A percentile compares a stretch with the other conserved stretches of the same genome.
Conservation (phyloP, 2,329 filamentous ascomycete genomes). For the Arthrinium phaeospermum region DNA sequence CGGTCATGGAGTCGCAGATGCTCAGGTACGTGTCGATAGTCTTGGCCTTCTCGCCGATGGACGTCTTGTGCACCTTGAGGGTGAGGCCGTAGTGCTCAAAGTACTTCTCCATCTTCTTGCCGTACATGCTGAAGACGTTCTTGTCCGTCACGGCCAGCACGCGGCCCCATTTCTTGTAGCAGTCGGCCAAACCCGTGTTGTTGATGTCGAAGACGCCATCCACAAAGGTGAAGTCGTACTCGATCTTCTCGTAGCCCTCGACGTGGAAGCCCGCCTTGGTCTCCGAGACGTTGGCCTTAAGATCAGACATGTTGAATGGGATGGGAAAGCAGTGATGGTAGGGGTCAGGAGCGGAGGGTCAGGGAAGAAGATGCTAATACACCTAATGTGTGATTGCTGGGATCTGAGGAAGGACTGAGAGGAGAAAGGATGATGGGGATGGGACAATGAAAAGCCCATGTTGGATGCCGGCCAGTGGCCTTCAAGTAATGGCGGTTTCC, state of each 20-base stretch:
- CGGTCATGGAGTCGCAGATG: slow-evolving; percentile 76
- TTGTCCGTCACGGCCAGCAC: slow-evolving; percentile 73
- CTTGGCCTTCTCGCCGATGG: slow-evolving; percentile 78
- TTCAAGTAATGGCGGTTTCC: background rate
- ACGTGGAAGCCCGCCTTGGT: slow-evolving; percentile 72
- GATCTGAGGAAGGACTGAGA: background rate
- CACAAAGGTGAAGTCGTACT: slow-evolving; percentile 77
- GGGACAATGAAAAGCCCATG: background rate
- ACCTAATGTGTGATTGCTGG: background rate
- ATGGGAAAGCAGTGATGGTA: background rate
- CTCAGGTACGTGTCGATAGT: slow-evolving; percentile 71
- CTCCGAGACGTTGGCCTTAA: slow-evolving; percentile 68
- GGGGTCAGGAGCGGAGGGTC: background rate
- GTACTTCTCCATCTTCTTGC: slow-evolving; percentile 68
- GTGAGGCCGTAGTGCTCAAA: slow-evolving; percentile 68
- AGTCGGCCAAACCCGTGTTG: slow-evolving; percentile 67
- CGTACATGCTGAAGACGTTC: slow-evolving; percentile 74
- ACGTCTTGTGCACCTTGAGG: slow-evolving; percentile 72
- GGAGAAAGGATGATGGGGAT: background rate
- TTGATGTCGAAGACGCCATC: slow-evolving; percentile 68
- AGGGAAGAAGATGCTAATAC: background rate
- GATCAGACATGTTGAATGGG: slow-evolving; percentile 64
- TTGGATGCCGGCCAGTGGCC: background rate
- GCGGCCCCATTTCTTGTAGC: slow-evolving; percentile 69
- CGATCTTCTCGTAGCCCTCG: slow-evolving; percentile 76